Base-by-base conservation (phyloP, 352 stramenopile genomes). In the Phytophthora palmivora region DNA sequence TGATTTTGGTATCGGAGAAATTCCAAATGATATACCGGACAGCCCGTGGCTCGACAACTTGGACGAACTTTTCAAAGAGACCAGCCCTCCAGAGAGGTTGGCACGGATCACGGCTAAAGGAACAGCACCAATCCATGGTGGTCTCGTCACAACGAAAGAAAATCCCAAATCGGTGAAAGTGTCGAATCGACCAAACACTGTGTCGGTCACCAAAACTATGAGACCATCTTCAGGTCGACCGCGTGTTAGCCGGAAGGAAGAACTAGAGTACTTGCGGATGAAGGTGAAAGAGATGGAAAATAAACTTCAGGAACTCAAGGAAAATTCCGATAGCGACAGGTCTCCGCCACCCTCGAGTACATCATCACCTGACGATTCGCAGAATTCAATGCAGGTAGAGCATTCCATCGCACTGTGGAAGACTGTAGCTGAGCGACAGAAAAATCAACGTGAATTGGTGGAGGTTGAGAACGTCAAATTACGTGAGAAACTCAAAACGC, bases 381-480 rank as follows among this genome's bases (percentile, higher is more conserved):
- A 37, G 7, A 36, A 42, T 6, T 39, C 34, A 5, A 48, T 56
- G 22, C 24, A 49, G 12, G 12, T 19, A 2, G 26, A 57, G 16
- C 38, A 54, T n/a, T 67, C 60, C 6, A 41, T 57, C 9, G 61
- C 50, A 8, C 57, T 75, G 9, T 87, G 77, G 77, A 67, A 76
- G 18, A 62, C 69, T 0, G 46, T 87, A 32, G 74, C 77, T 8
- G 42, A 54, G 24, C 58, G 72, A 9, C 77, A 87, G 51, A 72
- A 70, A 30, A 58, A 52, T 9, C 71, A 80, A 48, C 67, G 71
- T 1, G 58, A 75, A 19, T 32, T 51, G 16, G 58, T 69, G 8
- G 71, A 83, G 48, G 41, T 55, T 2, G 74, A 84, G 44, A 82
- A 87, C 51, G 53, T 47, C 16, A 67, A 69, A 22, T 57, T 87